Base-by-base conservation (phyloP, 495 filamentous ascomycete genomes). In the Coniosporium apollinis region DNA sequence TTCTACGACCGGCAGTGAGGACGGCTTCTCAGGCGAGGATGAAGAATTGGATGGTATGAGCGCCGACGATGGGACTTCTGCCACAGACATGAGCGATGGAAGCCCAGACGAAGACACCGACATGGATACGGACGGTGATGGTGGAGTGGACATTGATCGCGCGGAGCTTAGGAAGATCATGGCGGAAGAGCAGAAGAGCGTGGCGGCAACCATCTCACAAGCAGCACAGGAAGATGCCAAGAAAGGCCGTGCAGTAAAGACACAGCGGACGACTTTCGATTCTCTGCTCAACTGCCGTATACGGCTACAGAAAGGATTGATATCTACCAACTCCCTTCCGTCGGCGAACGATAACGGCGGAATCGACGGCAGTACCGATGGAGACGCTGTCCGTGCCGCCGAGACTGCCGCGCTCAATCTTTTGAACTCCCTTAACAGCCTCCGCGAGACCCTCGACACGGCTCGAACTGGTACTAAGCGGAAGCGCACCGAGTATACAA, bases 391-490 rank as follows among this genome's bases (percentile, higher is more conserved):
- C 44, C 64, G 75, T 42, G 79, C 78, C 0, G 91, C 86, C 6
- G 89, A 96, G 59, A 66, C 69, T 14, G 86, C 86, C n/a, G 89
- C 85, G 0, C 56, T 94, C 17, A 75, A 75, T 28, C 67, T 97
- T 28, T 94, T 83, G 76, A 87, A 78, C 42, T 75, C 76, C 1
- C 66, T 97, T 19, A 76, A 84, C 46, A 65, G 64, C 16, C 70
- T 94, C 39, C 76, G 86, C 10, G 50, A 62, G 34, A 60, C 69
- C 16, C 61, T 82, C 11, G 58, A 65, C 3, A 57, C 64, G n/a
- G 57, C 63, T 5, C 58, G 66, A 55, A 65, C 39, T 72, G 82
- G 56, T 52, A 66, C 20, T 55, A 61, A 61, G 41, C 57, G 58
- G 9, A 61, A 60, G 34, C 45, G 47, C 19, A 51, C 67, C 14